Evolutionary conservation across 176 grass and related monocot genomes (phyloP).

Genomic region (Thinopyrum elongatum): DNA sequence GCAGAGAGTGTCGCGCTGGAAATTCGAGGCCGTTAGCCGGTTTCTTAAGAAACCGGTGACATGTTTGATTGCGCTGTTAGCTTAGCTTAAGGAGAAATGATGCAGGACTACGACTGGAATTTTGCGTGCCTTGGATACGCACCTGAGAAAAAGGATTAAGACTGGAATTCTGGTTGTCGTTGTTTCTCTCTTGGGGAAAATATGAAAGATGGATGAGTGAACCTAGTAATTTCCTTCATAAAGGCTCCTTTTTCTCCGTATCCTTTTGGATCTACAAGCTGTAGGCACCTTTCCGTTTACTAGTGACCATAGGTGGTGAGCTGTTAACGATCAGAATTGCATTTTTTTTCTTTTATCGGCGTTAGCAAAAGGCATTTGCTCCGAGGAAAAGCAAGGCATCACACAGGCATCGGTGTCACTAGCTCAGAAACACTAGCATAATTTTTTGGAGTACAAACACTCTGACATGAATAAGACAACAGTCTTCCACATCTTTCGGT

Average conservation of each 20-base stretch:
- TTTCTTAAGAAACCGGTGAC: conserved; percentile 21
- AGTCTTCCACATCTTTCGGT: background rate
- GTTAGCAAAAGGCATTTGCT: background rate
- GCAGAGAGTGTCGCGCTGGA: background rate
- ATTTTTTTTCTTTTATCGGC: background rate
- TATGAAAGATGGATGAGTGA: background rate
- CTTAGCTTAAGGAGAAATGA: conserved; percentile 12
- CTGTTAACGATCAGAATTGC: conserved; percentile 14
- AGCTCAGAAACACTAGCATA: background rate
- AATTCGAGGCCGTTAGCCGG: background rate
- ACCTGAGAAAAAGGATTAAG: conserved; percentile 4
- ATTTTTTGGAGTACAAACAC: background rate
- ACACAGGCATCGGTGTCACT: background rate
- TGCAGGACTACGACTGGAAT: background rate
- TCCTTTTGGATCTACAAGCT: conserved; percentile 37
- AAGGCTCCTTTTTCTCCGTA: background rate
- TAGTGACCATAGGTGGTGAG: conserved; percentile 23
- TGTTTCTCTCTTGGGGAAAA: background rate
- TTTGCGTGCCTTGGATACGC: conserved; percentile 17
- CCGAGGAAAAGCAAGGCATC: background rate
- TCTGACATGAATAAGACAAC: conserved; percentile 1
- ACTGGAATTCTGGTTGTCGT: background rate
- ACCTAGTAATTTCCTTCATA: background rate
- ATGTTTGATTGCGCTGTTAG: conserved; percentile 16
- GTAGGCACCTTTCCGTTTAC: conserved; percentile 7